phyloP scores from a whole-genome alignment of 148 eudicot species.

The Vaccinium macrocarpon region DNA sequence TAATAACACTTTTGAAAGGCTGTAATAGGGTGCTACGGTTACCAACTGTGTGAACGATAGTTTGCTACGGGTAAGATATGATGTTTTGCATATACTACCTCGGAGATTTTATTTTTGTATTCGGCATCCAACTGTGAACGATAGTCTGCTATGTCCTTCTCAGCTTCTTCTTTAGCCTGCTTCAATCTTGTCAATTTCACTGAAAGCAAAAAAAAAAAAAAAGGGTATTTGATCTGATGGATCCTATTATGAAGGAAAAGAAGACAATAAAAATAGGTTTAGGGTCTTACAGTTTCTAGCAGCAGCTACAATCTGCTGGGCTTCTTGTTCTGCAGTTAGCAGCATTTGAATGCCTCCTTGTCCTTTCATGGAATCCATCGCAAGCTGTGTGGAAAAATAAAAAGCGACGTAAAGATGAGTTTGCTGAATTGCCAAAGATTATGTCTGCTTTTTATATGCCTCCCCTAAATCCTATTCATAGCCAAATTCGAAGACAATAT shows the following conservation, averaged over 20 bases:
- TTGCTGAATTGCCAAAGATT: neutral
- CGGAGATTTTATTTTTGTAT: conserved; percentile 38
- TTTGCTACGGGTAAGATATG: neutral
- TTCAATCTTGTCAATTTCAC: conserved; percentile 44
- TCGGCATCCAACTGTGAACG: conserved; percentile 54
- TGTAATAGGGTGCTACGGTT: no score
- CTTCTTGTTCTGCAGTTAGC: conserved; percentile 64
- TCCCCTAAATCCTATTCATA: neutral
- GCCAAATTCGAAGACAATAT: neutral
- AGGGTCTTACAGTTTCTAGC: conserved; percentile 47
- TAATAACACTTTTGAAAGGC: no score
- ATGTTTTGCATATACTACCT: conserved; percentile 29
- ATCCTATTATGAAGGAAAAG: neutral
- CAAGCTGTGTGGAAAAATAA: neutral
- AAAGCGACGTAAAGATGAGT: neutral
- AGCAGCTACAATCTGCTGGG: conserved; percentile 50
- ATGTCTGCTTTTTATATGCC: neutral
- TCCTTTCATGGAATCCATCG: conserved; percentile 53
- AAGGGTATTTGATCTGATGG: neutral
- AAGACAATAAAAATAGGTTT: neutral
- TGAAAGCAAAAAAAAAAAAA: conserved; percentile 14
- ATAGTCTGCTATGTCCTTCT: conserved; percentile 40
- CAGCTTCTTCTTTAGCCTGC: conserved; percentile 69
- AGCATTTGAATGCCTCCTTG: conserved; percentile 70
- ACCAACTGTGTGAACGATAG: no score